These are phyloP conservation scores for Chytriomyces sp. DNA, from an alignment of 192 early-diverging fungal genomes.

Conservation along the genomic window DNA sequence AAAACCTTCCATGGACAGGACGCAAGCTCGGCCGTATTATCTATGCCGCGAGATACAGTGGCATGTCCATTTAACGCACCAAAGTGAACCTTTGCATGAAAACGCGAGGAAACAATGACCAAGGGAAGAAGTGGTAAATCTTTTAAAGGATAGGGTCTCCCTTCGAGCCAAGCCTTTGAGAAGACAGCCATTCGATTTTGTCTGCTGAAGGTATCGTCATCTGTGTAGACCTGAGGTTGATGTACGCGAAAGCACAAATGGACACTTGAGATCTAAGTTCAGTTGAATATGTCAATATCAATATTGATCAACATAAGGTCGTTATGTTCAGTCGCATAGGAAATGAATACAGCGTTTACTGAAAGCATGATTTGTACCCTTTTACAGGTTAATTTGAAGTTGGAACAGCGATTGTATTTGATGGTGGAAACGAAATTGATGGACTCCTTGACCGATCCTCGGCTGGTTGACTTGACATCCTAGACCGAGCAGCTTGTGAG, in stretches of 20 bases:
- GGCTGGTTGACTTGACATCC: too few relatives aligned
- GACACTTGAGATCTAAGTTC: constrained; percentile 96
- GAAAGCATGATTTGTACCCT: background rate
- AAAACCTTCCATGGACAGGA: constrained; percentile 94
- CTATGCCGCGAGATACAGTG: constrained; percentile 86
- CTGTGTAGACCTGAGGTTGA: constrained; percentile 75
- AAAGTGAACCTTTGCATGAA: constrained; percentile 76
- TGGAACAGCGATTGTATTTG: background rate
- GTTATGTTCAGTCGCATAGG: background rate
- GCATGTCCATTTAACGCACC: constrained; percentile 70
- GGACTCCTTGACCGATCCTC: too few relatives aligned
- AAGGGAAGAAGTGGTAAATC: constrained; percentile 57
- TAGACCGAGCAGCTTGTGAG: too few relatives aligned
- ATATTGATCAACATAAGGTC: constrained; percentile 71
- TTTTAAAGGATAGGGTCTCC: constrained; percentile 80
- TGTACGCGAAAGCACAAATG: constrained; percentile 73
- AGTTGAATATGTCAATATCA: constrained; percentile 91
- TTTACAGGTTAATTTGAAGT: background rate
- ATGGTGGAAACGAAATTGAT: background rate
- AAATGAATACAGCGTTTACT: background rate
- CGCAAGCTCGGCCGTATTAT: constrained; percentile 96
- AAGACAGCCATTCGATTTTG: constrained; percentile 77
- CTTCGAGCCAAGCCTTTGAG: constrained; percentile 66
- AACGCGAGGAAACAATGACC: constrained; percentile 39
- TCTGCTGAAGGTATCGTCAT: constrained; percentile 83